These are phyloP conservation scores for Sphaerulina musiva DNA, from an alignment of 2,329 filamentous ascomycete genomes.

Conservation along the genomic window DNA sequence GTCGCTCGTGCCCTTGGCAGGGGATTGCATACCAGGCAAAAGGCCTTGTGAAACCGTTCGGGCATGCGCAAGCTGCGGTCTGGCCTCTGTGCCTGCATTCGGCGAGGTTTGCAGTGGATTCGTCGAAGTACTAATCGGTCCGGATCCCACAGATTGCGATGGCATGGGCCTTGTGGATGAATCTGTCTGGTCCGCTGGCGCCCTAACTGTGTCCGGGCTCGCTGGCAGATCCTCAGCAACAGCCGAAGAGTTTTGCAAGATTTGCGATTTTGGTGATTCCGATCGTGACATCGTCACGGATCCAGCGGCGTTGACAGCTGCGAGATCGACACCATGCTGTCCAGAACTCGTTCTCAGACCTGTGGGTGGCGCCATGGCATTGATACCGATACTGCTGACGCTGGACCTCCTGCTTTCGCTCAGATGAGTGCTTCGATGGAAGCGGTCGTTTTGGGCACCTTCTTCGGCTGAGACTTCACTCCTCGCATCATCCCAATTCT, in stretches of 20 bases:
- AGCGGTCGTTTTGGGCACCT: constrained; percentile 10
- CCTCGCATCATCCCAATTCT: constrained; percentile 15
- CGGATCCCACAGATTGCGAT: constrained; percentile 14
- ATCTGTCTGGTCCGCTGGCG: not conserved
- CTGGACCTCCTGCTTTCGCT: constrained; percentile 20
- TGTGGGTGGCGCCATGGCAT: not conserved
- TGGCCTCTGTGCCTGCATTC: not conserved
- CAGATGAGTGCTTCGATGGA: constrained; percentile 8
- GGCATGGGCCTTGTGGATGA: constrained; percentile 11
- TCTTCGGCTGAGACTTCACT: constrained; percentile 25
- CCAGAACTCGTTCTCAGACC: not conserved
- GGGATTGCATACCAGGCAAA: constrained; percentile 1
- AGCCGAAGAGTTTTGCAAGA: not conserved
- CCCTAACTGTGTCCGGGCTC: not conserved
- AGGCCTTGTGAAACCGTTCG: constrained; percentile 1
- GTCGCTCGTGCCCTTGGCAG: not conserved
- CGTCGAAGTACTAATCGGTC: constrained; percentile 5
- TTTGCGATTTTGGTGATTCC: not conserved
- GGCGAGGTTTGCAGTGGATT: not conserved
- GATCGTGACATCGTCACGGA: not conserved
- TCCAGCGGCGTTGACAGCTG: not conserved
- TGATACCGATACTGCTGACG: constrained; percentile 25
- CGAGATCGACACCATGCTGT: not conserved
- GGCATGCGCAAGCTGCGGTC: not conserved
- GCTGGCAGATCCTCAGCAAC: not conserved